Conservation (phyloP, 2,329 filamentous ascomycete genomes). For the Colletotrichum phormii region DNA sequence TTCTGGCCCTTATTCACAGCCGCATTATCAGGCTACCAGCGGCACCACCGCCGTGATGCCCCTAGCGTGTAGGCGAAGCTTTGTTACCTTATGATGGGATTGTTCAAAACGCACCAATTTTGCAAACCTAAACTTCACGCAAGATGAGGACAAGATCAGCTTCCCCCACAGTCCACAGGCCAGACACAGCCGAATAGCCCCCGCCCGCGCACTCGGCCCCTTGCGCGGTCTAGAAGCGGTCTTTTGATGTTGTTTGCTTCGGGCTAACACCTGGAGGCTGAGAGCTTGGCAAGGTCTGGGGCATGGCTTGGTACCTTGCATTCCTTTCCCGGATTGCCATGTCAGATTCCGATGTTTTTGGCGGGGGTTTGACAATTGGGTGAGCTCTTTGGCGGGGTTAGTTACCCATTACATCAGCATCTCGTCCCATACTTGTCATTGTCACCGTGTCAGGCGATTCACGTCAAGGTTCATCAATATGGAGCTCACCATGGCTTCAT, state of each 20-base stretch:
- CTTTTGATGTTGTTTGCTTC: slow-evolving; percentile 6
- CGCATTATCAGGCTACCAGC: not conserved
- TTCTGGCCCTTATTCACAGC: not conserved
- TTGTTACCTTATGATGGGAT: not conserved
- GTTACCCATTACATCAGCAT: not conserved
- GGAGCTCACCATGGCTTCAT: too few species aligned
- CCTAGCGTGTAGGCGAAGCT: not conserved
- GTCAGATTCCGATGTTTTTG: slow-evolving; percentile 15
- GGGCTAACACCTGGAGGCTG: not conserved
- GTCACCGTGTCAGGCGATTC: not conserved
- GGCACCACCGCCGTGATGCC: not conserved
- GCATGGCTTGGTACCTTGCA: not conserved
- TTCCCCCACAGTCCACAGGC: not conserved
- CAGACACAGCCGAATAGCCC: not conserved
- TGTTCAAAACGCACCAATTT: not conserved
- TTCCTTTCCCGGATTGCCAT: slow-evolving; percentile 22
- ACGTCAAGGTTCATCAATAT: not conserved
- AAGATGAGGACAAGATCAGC: not conserved
- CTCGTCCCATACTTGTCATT: not conserved
- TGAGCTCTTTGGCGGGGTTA: not conserved
- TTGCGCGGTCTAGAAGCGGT: not conserved
- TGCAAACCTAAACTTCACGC: not conserved
- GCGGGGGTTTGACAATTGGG: not conserved
- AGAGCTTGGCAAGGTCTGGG: not conserved
- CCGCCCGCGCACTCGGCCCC: not conserved